A percentile compares a stretch with the other conserved stretches of the same genome.
Conservation (phyloP, 345 rosid species). For the Rhizophora apiculata region DNA sequence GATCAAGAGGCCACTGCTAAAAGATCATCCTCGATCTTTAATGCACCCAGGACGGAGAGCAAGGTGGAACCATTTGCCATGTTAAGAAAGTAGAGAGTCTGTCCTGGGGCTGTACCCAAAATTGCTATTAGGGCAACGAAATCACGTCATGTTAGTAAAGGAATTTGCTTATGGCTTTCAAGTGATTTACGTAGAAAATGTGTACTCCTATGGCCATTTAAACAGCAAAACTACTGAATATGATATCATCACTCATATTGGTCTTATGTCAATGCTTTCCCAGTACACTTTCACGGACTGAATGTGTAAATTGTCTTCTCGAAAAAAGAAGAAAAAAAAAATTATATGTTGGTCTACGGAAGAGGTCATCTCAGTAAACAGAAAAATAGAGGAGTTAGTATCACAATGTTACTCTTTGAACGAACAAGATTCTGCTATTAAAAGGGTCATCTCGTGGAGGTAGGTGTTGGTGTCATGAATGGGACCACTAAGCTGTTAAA, state of each 20-base stretch:
- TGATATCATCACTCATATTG: too few species aligned
- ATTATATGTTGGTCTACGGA: too few species aligned
- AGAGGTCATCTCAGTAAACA: too few species aligned
- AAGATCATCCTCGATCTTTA: too few species aligned
- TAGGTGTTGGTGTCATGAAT: neutral
- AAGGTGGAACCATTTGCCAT: neutral
- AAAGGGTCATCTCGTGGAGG: constrained; percentile 6
- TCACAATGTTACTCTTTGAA: too few species aligned
- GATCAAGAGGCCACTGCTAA: too few species aligned
- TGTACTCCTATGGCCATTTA: neutral
- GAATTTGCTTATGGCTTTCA: neutral
- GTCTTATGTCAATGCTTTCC: too few species aligned
- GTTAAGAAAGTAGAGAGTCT: neutral
- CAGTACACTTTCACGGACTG: too few species aligned
- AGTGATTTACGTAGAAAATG: constrained; percentile 7
- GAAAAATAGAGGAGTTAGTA: too few species aligned
- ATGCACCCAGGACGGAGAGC: too few species aligned
- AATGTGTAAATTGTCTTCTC: too few species aligned
- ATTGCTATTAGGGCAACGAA: constrained; percentile 2
- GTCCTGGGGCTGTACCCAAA: neutral
- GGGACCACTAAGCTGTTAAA: neutral
- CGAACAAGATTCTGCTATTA: neutral
- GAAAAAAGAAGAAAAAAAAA: too few species aligned
- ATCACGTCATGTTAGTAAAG: constrained; percentile 5
- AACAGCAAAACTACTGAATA: neutral